Percentiles rank a stretch among this genome's conserved stretches.
Conservation (phyloP, 139 green algal genomes). For the Coccomyxa sp. region DNA sequence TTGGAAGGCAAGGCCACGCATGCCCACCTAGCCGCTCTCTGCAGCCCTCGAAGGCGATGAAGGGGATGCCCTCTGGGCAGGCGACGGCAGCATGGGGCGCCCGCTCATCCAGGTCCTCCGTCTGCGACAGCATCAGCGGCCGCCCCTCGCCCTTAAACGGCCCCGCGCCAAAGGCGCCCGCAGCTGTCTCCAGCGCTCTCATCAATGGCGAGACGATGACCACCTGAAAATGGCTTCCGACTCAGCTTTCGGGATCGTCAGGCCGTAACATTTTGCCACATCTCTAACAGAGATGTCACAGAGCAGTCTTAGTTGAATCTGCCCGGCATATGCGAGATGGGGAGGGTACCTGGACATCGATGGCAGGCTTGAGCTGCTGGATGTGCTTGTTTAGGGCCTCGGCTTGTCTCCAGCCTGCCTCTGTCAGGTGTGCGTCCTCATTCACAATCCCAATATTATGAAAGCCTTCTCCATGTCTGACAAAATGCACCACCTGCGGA, state of each 20-base stretch:
- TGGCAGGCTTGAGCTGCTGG: neutral
- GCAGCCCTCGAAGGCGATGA: slow-evolving; percentile 35
- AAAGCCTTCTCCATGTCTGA: slow-evolving; percentile 52
- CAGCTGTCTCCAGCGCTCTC: slow-evolving; percentile 41
- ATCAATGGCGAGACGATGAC: slow-evolving; percentile 34
- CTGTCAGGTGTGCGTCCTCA: slow-evolving; percentile 39
- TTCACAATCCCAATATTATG: slow-evolving; percentile 47
- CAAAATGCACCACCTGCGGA: slow-evolving; percentile 39
- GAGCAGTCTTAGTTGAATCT: too few species aligned
- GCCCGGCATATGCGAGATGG: too few species aligned
- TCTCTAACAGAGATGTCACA: too few species aligned
- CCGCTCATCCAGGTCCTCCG: slow-evolving; percentile 7
- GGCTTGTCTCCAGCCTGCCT: slow-evolving; percentile 41
- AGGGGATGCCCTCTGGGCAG: slow-evolving; percentile 12
- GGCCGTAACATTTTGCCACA: too few species aligned
- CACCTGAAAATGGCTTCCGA: slow-evolving; percentile 32
- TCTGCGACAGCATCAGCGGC: slow-evolving; percentile 14
- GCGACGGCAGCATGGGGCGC: slow-evolving; percentile 14
- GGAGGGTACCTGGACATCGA: slow-evolving; percentile 4
- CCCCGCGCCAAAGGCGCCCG: slow-evolving; percentile 29
- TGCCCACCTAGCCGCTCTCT: slow-evolving; percentile 35
- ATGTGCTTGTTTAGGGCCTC: slow-evolving; percentile 38
- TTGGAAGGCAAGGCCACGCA: neutral
- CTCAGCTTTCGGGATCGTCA: too few species aligned
- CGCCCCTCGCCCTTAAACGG: neutral